phyloP scores from a whole-genome alignment of 2,329 filamentous ascomycete genomes.

The Colletotrichum sp. region DNA sequence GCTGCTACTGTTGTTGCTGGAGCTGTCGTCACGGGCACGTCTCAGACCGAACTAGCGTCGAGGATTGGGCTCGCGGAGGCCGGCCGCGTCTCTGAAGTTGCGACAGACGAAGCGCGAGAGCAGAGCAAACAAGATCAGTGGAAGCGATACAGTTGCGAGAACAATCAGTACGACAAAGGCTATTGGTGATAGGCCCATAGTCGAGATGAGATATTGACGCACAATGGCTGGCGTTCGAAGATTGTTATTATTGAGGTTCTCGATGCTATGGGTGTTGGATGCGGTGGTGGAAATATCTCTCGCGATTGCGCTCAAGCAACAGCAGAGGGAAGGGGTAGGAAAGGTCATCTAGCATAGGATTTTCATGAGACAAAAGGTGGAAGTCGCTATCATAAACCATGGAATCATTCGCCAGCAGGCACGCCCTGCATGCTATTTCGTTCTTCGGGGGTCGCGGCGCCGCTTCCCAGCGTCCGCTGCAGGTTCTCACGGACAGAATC shows the following conservation, averaged over 20 bases:
- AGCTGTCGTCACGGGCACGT: neutral
- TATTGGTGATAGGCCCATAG: conserved; percentile 9
- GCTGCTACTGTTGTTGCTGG: neutral
- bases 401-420: conserved; percentile 6
- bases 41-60: conserved; percentile 9
- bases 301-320: neutral
- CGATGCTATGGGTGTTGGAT: neutral
- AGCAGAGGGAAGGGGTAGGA: neutral
- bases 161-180: conserved; percentile 7
- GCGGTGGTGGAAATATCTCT: neutral
- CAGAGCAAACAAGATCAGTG: neutral
- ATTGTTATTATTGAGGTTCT: conserved; percentile 2
- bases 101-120: conserved; percentile 11
- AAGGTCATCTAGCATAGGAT: neutral
- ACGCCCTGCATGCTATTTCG: conserved; percentile 13
- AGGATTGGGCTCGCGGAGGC: neutral
- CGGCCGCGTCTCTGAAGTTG: conserved; percentile 13
- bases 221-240: neutral
- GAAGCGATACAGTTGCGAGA: neutral
- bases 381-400: conserved; percentile 10
- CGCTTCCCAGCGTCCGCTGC: conserved; percentile 50
- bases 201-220: neutral
- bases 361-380: conserved; percentile 13
- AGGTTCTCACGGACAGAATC: conserved; percentile 64
- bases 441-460: conserved; percentile 21